Evolutionary conservation across 257 asterid species (phyloP).

Genomic region (Ehretia macrophylla): DNA sequence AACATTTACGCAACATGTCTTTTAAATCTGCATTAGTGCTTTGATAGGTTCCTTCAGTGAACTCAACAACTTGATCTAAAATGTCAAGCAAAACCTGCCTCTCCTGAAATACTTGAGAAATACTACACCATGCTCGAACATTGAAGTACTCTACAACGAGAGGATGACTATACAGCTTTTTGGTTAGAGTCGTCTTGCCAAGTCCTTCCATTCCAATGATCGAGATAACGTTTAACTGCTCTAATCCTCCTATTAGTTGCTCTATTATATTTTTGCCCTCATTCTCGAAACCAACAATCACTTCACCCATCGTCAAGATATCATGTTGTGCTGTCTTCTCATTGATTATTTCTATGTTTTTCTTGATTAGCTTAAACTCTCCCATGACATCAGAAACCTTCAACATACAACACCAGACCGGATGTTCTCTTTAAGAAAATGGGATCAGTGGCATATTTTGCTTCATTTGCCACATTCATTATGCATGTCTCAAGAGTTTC

Average conservation of each 20-base stretch:
- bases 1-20: neutral
- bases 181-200: conserved; percentile 2
- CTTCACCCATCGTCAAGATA: conserved; percentile 1
- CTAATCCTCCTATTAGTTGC: neutral
- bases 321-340: too few relatives aligned
- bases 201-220: conserved; percentile 11
- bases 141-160: neutral
- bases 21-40: neutral
- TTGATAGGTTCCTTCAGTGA: neutral
- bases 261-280: neutral
- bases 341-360: neutral
- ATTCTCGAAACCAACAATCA: conserved; percentile 5
- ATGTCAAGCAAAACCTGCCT: neutral
- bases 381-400: conserved; percentile 1
- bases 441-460: conserved; percentile 1
- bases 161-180: neutral
- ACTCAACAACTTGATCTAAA: neutral
- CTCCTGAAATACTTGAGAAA: conserved; percentile 1
- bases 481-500: conserved; percentile 1
- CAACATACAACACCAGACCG: neutral
- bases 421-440: neutral
- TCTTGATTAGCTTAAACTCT: neutral
- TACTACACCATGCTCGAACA: neutral
- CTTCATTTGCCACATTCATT: conserved; percentile 4
- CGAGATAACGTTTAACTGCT: neutral